phyloP scores from a whole-genome alignment of 2,329 filamentous ascomycete genomes.

The Botrytis fragariae region DNA sequence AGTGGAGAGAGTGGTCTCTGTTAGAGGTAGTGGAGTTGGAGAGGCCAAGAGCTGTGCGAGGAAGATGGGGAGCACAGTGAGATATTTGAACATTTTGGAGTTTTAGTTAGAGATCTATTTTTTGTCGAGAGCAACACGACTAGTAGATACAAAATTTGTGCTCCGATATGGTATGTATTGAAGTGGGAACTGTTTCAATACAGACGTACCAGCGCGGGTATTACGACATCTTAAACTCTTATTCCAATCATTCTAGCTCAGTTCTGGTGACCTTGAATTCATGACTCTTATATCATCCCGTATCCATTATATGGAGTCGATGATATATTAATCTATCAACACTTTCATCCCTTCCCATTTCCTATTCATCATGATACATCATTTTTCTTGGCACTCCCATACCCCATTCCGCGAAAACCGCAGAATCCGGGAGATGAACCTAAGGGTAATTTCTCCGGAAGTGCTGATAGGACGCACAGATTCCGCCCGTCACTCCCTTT shows the following conservation, averaged over 20 bases:
- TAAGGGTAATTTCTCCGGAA: neutral
- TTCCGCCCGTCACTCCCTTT: neutral
- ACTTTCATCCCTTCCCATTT: neutral
- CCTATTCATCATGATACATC: neutral
- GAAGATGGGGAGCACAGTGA: neutral
- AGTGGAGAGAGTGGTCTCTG: neutral
- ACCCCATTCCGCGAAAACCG: no score
- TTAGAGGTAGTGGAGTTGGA: neutral
- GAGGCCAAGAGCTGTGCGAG: neutral
- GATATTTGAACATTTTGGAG: neutral
- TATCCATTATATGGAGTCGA: neutral
- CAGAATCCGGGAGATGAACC: neutral
- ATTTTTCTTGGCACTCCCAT: neutral
- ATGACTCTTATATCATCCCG: neutral
- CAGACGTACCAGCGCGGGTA: neutral
- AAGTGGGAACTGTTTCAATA: neutral
- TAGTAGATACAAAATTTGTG: neutral
- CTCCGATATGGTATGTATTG: neutral
- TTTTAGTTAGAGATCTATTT: neutral
- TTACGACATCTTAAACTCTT: neutral
- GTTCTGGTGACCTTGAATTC: neutral
- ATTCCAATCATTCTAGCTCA: neutral
- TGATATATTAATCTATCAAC: neutral
- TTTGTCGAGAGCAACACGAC: no score
- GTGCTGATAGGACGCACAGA: neutral